These are phyloP conservation scores for Pseudoturritis turrita DNA, from an alignment of 345 rosid species.

Conservation along the genomic window DNA sequence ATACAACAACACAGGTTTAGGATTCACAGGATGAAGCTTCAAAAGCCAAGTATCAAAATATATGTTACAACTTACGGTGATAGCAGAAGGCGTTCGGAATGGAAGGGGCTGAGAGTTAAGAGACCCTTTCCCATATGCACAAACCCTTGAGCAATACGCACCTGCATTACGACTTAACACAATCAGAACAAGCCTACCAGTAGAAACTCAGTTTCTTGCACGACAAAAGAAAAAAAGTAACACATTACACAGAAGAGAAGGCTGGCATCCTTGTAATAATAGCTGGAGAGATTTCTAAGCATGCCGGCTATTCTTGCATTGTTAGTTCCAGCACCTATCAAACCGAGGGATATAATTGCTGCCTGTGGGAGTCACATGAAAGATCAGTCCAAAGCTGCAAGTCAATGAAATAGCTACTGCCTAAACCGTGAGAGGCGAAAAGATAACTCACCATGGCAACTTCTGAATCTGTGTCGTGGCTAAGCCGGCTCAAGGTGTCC, in stretches of 20 bases:
- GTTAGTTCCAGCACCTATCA: slow-evolving; percentile 97
- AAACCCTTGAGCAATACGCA: slow-evolving; percentile 91
- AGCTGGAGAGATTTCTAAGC: slow-evolving; percentile 96
- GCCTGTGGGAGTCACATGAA: slow-evolving; percentile 49
- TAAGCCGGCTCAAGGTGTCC: slow-evolving; percentile 95
- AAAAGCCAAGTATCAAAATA: not conserved
- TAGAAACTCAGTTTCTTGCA: slow-evolving; percentile 5
- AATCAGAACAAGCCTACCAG: slow-evolving; percentile 9
- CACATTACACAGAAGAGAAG: slow-evolving; percentile 85
- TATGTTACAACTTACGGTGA: slow-evolving; percentile 64
- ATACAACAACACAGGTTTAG: not conserved
- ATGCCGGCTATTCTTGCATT: slow-evolving; percentile 95
- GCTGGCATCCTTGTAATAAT: slow-evolving; percentile 86
- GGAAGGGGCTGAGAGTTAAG: slow-evolving; percentile 84
- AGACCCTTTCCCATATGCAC: slow-evolving; percentile 96
- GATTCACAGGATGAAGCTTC: not conserved
- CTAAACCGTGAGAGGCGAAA: not conserved
- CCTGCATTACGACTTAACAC: slow-evolving; percentile 40
- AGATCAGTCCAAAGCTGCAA: not conserved
- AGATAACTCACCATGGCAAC: slow-evolving; percentile 76
- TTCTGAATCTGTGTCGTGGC: slow-evolving; percentile 96
- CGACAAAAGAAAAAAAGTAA: not conserved
- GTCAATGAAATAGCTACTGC: not conserved
- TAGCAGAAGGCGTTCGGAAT: slow-evolving; percentile 81
- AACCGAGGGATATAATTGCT: slow-evolving; percentile 83